Base-by-base conservation (phyloP, 2,329 filamentous ascomycete genomes). In the Trichophyton simii region DNA sequence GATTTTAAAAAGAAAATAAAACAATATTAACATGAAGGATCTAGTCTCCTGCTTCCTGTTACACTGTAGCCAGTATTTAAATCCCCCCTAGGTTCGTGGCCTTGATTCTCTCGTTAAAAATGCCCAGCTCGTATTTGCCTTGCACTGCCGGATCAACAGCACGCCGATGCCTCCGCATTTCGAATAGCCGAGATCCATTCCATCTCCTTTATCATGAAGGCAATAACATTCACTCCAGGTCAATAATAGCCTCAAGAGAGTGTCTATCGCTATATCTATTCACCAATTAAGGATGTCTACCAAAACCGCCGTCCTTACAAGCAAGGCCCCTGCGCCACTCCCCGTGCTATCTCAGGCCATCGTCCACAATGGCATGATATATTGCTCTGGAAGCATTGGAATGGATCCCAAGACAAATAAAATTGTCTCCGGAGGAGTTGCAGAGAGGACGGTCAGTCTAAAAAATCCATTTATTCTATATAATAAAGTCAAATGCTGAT, bases 291-390 rank as follows among this genome's bases (percentile, higher is more conserved):
- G 28, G 4, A 48, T 48, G 44, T 1, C 44, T 22, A 18, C 20
- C 18, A 76, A 72, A 66, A 69, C 72, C 60, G 70, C 70, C 36
- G 73, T 82, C 36, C 67, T 74, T 52, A 81, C 79, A 15, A 68
- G 73, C 57, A 79, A 79, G 64, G 78, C 80, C 9, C 81, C 78
- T 36, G 72, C 76, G 64, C 79, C 81, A 25, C 71, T 82, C 46
- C 80, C 80, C 0, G 79, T 84, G 67, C 82, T 83, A 70, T 83
- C 79, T 3, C 81, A 86, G 67, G 83, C 83, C 48, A 76, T 86
- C 66, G 78, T 82, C 64, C 79, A 79, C 71, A 83, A 84, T 68
- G 85, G 83, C 67, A 81, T 86, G 70, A 82, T 88, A n/a, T 88
- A 87, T 75, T 87, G 84, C 75, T 86, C 83, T 1, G 86, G 86